Evolutionary conservation across 1,284 basidiomycete species (phyloP).

Genomic region (Cutaneotrichosporon mucoides): DNA sequence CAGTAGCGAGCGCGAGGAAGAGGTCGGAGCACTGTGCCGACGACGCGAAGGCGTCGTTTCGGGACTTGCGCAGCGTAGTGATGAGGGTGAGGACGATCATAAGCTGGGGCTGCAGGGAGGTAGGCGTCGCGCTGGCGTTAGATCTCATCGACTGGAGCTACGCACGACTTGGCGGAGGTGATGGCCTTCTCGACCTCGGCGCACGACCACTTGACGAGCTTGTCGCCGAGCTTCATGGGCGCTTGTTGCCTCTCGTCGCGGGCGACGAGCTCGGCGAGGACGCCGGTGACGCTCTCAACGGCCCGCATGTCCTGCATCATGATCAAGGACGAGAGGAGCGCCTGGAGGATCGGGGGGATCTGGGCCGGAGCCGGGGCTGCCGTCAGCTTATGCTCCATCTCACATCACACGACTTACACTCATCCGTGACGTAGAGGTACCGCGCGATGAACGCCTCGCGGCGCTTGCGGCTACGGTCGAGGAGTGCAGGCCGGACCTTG

Average conservation of each 20-base stretch:
- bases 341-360: conserved; percentile 7
- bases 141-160: background rate
- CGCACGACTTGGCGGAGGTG: conserved; percentile 13
- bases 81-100: conserved; percentile 32
- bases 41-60: conserved; percentile 22
- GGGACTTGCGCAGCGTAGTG: conserved; percentile 26
- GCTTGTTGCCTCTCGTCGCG: conserved; percentile 34
- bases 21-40: conserved; percentile 36
- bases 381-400: background rate
- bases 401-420: conserved; percentile 19
- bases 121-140: conserved; percentile 24
- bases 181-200: conserved; percentile 38
- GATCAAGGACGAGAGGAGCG: conserved; percentile 25
- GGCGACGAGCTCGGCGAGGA: conserved; percentile 31
- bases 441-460: conserved; percentile 33
- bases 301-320: conserved; percentile 25
- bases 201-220: conserved; percentile 42
- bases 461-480: conserved; percentile 35
- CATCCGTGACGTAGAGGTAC: conserved; percentile 37
- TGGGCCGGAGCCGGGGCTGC: conserved; percentile 10
- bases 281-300: conserved; percentile 28
- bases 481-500: conserved; percentile 27
- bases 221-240: conserved; percentile 39
- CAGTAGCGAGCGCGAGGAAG: conserved; percentile 31
- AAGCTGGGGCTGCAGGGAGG: conserved; percentile 37